A percentile compares a stretch with the other conserved stretches of the same genome.
These are phyloP conservation scores for Suaeda aralocaspica DNA, from an alignment of 148 eudicot species.

Conservation along the genomic window DNA sequence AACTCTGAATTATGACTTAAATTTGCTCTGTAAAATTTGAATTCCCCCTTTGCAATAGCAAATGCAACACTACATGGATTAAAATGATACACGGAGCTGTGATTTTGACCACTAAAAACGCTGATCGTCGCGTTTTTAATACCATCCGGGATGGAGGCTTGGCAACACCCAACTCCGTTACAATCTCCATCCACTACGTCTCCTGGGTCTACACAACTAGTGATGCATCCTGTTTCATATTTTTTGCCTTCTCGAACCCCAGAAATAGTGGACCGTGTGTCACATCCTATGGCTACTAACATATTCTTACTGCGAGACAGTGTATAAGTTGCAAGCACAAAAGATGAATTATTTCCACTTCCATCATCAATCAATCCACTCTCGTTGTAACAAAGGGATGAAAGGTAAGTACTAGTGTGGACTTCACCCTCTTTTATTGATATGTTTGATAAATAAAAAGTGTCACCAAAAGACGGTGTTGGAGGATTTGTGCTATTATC, in stretches of 20 bases:
- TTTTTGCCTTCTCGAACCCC: neutral
- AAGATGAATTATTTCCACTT: rapidly evolving
- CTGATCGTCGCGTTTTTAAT: too few species aligned
- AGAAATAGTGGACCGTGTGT: neutral
- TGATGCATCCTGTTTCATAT: neutral
- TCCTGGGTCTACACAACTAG: neutral
- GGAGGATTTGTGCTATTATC: neutral
- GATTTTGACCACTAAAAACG: neutral
- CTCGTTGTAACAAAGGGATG: neutral
- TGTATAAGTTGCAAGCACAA: neutral
- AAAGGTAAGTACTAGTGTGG: too few species aligned
- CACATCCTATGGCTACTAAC: neutral
- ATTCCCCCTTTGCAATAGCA: too few species aligned
- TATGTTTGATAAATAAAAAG: neutral
- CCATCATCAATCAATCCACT: neutral
- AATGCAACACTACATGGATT: too few species aligned
- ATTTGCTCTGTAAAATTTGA: neutral
- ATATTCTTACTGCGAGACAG: neutral
- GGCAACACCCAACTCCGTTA: neutral
- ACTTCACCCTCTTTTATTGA: neutral
- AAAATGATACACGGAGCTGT: too few species aligned
- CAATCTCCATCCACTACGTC: neutral
- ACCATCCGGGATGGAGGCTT: neutral
- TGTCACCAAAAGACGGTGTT: neutral
- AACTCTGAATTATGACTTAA: neutral